Conservation (phyloP, 2,329 filamentous ascomycete species). For the Colletotrichum incanum region DNA sequence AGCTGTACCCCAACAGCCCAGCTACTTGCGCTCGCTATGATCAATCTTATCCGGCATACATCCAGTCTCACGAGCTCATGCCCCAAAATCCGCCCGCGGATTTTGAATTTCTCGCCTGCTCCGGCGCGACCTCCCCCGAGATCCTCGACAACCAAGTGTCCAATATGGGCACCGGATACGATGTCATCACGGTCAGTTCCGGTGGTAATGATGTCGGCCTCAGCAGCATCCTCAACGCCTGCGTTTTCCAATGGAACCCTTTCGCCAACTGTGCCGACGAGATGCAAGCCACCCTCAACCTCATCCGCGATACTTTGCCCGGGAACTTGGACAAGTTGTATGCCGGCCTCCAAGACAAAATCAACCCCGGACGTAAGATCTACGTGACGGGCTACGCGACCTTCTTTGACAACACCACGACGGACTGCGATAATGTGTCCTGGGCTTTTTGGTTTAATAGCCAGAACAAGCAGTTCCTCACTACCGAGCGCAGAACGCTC, state of each 20-base stretch:
- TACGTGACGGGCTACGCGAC: slow-evolving; percentile 51
- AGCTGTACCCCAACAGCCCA: neutral
- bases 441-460: slow-evolving; percentile 4
- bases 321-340: slow-evolving; percentile 50
- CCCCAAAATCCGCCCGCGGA: slow-evolving; percentile 45
- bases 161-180: slow-evolving; percentile 47
- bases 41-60: slow-evolving; percentile 48
- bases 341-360: slow-evolving; percentile 47
- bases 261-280: slow-evolving; percentile 39
- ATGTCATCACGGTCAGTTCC: slow-evolving; percentile 55
- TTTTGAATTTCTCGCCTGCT: slow-evolving; percentile 50
- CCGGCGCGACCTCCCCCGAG: slow-evolving; percentile 47
- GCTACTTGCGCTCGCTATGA: slow-evolving; percentile 50
- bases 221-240: slow-evolving; percentile 43
- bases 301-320: slow-evolving; percentile 45
- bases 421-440: neutral
- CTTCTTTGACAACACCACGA: slow-evolving; percentile 50
- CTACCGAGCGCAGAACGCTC: neutral
- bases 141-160: slow-evolving; percentile 49
- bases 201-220: slow-evolving; percentile 58
- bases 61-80: slow-evolving; percentile 43
- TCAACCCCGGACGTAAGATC: slow-evolving; percentile 50
- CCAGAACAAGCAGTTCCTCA: neutral
- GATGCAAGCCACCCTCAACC: slow-evolving; percentile 47
- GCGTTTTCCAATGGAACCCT: slow-evolving; percentile 45